phyloP scores from a whole-genome alignment of 1,284 basidiomycete species.

The Ustilago tritici region DNA sequence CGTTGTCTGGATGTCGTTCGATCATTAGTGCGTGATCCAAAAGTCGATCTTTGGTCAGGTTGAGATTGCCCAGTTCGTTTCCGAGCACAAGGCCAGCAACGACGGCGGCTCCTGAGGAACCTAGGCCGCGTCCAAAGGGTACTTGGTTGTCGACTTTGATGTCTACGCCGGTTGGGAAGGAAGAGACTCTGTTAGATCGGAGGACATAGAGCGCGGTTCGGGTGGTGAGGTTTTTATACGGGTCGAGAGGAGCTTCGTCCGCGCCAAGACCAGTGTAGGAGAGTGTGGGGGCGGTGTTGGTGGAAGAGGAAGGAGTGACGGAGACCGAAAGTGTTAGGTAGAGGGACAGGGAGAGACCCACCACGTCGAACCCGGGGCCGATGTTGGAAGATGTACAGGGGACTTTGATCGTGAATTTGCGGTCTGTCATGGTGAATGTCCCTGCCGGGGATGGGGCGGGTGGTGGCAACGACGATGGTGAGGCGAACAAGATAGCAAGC shows the following conservation, averaged over 20 bases:
- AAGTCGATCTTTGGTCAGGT: slow-evolving; percentile 79
- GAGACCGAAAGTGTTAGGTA: slow-evolving; percentile 81
- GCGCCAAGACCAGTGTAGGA: slow-evolving; percentile 89
- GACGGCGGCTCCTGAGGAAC: slow-evolving; percentile 97
- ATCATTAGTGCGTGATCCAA: slow-evolving; percentile 99
- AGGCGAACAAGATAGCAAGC: neutral
- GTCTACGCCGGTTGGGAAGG: slow-evolving; percentile 76
- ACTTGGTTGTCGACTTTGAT: slow-evolving; percentile 92
- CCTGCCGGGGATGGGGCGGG: neutral
- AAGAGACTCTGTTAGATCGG: slow-evolving; percentile 81
- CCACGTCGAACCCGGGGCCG: slow-evolving; percentile 98
- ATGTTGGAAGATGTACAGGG: slow-evolving; percentile 98
- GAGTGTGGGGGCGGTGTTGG: slow-evolving; percentile 74
- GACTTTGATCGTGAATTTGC: slow-evolving; percentile 78
- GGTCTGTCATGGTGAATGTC: slow-evolving; percentile 8
- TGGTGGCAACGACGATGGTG: slow-evolving; percentile 1
- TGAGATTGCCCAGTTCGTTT: slow-evolving; percentile 81
- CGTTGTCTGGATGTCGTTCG: slow-evolving; percentile 98
- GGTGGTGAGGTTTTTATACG: slow-evolving; percentile 98
- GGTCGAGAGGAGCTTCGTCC: slow-evolving; percentile 88
- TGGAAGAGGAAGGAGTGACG: slow-evolving; percentile 26
- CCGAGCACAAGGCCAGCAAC: slow-evolving; percentile 94
- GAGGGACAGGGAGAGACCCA: slow-evolving; percentile 93
- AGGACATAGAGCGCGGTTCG: slow-evolving; percentile 97
- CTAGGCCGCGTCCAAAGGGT: slow-evolving; percentile 95